Evolutionary conservation across 2,329 filamentous ascomycete genomes (phyloP), one percentile per base, ranked within the genome.

Genomic region (Ceratocystis harringtonii): DNA sequence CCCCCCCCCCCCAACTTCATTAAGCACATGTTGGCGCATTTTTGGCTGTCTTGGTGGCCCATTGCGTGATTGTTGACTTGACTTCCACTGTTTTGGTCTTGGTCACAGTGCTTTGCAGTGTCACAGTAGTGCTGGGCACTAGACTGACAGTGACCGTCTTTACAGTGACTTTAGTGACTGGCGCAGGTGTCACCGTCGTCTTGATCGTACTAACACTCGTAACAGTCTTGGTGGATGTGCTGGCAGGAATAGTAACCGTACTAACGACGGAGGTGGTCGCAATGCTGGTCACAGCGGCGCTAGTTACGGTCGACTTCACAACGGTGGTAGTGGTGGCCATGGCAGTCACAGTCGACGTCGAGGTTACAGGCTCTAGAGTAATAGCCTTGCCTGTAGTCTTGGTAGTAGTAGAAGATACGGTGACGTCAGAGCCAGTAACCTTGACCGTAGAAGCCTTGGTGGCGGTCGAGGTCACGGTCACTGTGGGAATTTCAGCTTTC

Each of bases 21-120:
- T 25, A 62, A 62, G 44, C 43, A 22, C 61, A 62, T 8, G 61
- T 62, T 44, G 61, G 61, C 22, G 43, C 61, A 44, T 62, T 62
- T 41, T 62, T 62, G 22, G 61, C 61, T 10, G 61, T 62, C 61
- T 62, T 62, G 43, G 61, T 62, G 4, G 25, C 61, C 41, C 22
- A 32, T 25, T 32, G 15, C 41, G 61, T 62, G 12, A 25, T 3
- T 12, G 61, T 62, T 10, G 22, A 28, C 17, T 28, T 44, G 41
- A 19, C 25, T 44, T 62, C 44, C 6, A 28, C 61, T 41, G 61
- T 62, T 25, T 30, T 30, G 12, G 61, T 62, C 43, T 62, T 62
- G 12, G 61, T 62, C 43, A 62, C 61, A 15, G 61, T 62, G 61
- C 61, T 62, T 44, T 62, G 43, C 4, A 50, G 22, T 8, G 61